Conservation (phyloP, 352 stramenopile species). For the Aphanomyces invadans region DNA sequence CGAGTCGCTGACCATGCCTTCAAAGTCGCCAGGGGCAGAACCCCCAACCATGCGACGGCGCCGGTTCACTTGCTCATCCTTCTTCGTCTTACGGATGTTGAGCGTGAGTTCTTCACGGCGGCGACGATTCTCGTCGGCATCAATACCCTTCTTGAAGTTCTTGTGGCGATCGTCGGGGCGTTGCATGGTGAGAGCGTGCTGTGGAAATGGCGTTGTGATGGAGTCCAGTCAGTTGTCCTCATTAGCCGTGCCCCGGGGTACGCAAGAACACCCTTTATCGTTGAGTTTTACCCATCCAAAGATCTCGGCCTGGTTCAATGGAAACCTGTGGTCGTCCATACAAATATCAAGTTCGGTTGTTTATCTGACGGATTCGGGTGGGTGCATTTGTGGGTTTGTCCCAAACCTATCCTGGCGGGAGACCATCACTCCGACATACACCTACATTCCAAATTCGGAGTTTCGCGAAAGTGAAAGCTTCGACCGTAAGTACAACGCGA, state of each 20-base stretch:
- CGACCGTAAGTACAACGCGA: too few species aligned
- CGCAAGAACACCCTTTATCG: neutral
- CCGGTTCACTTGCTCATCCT: constrained; percentile 80
- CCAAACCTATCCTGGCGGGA: neutral
- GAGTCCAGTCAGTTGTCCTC: constrained; percentile 9
- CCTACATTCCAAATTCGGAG: neutral
- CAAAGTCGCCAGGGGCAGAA: constrained; percentile 10
- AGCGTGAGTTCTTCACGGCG: constrained; percentile 73
- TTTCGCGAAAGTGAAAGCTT: too few species aligned
- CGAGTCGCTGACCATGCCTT: neutral
- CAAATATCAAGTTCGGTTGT: neutral
- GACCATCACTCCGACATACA: neutral
- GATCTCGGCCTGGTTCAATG: neutral
- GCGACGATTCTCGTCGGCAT: constrained; percentile 62
- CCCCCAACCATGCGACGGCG: constrained; percentile 59
- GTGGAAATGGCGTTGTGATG: constrained; percentile 1
- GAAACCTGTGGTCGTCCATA: too few species aligned
- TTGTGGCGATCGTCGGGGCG: constrained; percentile 64
- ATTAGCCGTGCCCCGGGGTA: neutral
- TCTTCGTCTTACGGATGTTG: constrained; percentile 83
- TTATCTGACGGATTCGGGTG: neutral
- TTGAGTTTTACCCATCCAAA: neutral
- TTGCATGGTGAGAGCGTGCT: constrained; percentile 11
- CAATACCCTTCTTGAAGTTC: constrained; percentile 85
- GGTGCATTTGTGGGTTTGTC: neutral